Percentiles rank a stretch among this genome's conserved stretches.
Conservation (phyloP, 345 rosid species). For the Populus deltoides region DNA sequence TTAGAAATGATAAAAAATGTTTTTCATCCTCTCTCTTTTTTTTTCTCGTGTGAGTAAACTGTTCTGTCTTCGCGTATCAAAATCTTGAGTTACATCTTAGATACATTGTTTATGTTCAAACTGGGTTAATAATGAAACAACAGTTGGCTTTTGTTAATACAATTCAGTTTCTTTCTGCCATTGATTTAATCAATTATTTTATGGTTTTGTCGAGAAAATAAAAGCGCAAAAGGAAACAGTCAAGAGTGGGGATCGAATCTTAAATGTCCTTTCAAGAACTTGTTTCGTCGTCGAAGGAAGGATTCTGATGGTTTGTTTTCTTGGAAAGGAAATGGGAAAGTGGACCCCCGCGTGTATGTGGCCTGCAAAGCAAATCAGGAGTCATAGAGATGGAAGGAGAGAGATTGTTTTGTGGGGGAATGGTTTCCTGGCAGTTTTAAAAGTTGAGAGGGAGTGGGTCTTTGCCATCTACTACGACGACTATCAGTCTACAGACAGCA, state of each 20-base stretch:
- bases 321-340: not conserved
- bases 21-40: too few relatives aligned
- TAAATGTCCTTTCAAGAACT: conserved; percentile 13
- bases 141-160: not conserved
- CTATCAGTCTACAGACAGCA: not conserved
- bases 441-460: not conserved
- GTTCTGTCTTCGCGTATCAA: too few relatives aligned
- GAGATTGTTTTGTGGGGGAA: not conserved
- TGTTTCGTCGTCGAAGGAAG: not conserved
- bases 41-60: too few relatives aligned
- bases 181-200: not conserved
- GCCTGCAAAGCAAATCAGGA: not conserved
- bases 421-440: not conserved
- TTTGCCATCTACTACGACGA: not conserved
- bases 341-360: conserved; percentile 2
- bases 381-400: not conserved
- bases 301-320: not conserved
- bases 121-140: too few relatives aligned
- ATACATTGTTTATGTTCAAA: too few relatives aligned
- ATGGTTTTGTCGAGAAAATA: conserved; percentile 13
- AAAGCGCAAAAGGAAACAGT: conserved; percentile 19
- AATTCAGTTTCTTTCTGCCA: not conserved
- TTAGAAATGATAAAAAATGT: too few relatives aligned
- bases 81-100: too few relatives aligned
- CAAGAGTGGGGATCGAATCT: conserved; percentile 32